Conservation (phyloP, 164 flowering plant species). For the Litsea cubeba region DNA sequence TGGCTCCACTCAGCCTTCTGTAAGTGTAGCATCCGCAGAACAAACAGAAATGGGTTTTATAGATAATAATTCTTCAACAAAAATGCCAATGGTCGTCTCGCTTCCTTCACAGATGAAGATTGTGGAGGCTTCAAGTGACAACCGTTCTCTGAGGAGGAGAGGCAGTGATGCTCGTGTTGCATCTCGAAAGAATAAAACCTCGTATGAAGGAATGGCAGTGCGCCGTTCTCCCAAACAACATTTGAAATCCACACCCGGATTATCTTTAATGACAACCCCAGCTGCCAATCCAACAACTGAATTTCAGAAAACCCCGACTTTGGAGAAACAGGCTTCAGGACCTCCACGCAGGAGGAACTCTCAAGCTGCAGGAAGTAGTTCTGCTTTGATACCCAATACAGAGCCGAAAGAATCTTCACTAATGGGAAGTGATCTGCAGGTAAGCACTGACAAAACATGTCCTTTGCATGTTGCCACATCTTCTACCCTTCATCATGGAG, state of each 20-base stretch:
- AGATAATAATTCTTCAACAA: not conserved
- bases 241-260: not conserved
- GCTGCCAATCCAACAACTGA: conserved; percentile 7
- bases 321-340: conserved; percentile 4
- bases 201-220: conserved; percentile 13
- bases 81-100: conserved; percentile 11
- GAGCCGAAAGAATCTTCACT: not conserved
- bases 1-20: not conserved
- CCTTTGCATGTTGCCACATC: not conserved
- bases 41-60: conserved; percentile 2
- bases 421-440: not conserved
- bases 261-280: conserved; percentile 12
- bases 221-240: conserved; percentile 9
- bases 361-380: not conserved
- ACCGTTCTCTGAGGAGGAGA: conserved; percentile 12
- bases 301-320: conserved; percentile 8
- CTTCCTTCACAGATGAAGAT: conserved; percentile 21
- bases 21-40: not conserved
- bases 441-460: not conserved
- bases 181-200: conserved; percentile 2
- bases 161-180: conserved; percentile 7
- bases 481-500: not conserved
- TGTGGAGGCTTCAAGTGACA: conserved; percentile 4
- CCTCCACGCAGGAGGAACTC: not conserved
- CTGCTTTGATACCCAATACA: conserved; percentile 2